Percentiles rank a stretch among this genome's conserved stretches.
phyloP scores from a whole-genome alignment of 768 basidiomycete species.

The Trametes punicea region DNA sequence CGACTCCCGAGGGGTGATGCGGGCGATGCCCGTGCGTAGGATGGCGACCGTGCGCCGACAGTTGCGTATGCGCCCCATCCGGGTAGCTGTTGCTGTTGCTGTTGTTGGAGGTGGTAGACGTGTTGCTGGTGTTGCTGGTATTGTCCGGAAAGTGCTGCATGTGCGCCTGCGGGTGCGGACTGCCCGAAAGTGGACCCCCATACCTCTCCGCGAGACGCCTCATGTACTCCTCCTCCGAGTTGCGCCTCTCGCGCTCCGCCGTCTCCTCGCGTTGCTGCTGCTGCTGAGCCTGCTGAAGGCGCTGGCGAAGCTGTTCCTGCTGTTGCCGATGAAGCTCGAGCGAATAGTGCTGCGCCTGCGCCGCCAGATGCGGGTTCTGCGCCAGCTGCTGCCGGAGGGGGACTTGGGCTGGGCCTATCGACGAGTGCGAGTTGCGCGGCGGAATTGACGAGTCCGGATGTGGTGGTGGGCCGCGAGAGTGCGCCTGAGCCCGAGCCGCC shows the following conservation, averaged over 20 bases:
- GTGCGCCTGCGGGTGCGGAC: conserved; percentile 25
- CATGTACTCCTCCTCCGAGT: conserved; percentile 37
- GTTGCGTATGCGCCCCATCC: conserved; percentile 33
- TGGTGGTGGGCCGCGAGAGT: conserved; percentile 32
- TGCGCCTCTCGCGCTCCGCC: conserved; percentile 32
- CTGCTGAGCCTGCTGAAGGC: conserved; percentile 38
- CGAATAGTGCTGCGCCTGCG: conserved; percentile 38
- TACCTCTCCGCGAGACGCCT: conserved; percentile 35
- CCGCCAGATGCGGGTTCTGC: conserved; percentile 20
- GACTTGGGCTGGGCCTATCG: conserved; percentile 39
- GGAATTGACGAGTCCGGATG: conserved; percentile 33
- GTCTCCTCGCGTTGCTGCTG: conserved; percentile 38
- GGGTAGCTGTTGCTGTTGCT: conserved; percentile 28
- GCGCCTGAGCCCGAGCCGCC: conserved; percentile 15
- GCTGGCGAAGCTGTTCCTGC: conserved; percentile 33
- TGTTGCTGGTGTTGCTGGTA: conserved; percentile 21
- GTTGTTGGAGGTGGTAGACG: conserved; percentile 23
- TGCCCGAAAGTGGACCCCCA: conserved; percentile 24
- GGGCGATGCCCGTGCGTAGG: conserved; percentile 23
- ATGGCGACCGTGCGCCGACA: conserved; percentile 31
- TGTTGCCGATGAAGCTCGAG: conserved; percentile 48
- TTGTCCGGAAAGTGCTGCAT: conserved; percentile 29
- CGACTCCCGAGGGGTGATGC: conserved; percentile 13
- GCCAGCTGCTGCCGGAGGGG: conserved; percentile 22
- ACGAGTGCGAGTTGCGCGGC: conserved; percentile 40